These are phyloP conservation scores for Dimocarpus longan DNA, from an alignment of 345 rosid species.

Conservation along the genomic window DNA sequence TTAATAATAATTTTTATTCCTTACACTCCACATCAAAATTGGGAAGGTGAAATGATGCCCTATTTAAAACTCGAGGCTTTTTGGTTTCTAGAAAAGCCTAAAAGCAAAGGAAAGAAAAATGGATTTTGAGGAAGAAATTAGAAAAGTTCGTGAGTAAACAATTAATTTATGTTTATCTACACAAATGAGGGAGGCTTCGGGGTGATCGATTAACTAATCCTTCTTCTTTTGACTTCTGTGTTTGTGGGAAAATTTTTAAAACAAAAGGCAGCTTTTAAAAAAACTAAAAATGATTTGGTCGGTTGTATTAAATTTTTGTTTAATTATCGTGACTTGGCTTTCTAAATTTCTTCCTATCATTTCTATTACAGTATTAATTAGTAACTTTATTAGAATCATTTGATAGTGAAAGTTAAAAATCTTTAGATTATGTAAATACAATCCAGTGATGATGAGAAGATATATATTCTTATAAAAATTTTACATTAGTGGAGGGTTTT, in stretches of 20 bases:
- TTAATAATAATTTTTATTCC: neutral
- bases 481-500: no score
- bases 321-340: neutral
- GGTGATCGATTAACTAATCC: neutral
- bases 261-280: neutral
- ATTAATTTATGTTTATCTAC: no score
- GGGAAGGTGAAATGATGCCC: neutral
- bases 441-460: no score
- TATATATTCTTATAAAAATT: no score
- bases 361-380: neutral
- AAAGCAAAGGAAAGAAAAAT: neutral
- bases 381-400: no score
- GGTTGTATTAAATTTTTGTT: neutral
- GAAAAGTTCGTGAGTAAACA: no score
- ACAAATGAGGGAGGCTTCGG: no score
- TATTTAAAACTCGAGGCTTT: neutral
- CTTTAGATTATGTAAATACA: no score
- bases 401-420: no score
- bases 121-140: no score
- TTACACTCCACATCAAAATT: neutral
- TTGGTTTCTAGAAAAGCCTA: conserved; percentile 6
- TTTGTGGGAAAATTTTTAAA: neutral
- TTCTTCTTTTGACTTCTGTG: conserved; percentile 6
- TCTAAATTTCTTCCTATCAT: neutral
- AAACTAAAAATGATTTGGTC: neutral